These are phyloP conservation scores for Erythrobasidium hasegawianum DNA, from an alignment of 1,284 basidiomycete genomes.

Conservation along the genomic window DNA sequence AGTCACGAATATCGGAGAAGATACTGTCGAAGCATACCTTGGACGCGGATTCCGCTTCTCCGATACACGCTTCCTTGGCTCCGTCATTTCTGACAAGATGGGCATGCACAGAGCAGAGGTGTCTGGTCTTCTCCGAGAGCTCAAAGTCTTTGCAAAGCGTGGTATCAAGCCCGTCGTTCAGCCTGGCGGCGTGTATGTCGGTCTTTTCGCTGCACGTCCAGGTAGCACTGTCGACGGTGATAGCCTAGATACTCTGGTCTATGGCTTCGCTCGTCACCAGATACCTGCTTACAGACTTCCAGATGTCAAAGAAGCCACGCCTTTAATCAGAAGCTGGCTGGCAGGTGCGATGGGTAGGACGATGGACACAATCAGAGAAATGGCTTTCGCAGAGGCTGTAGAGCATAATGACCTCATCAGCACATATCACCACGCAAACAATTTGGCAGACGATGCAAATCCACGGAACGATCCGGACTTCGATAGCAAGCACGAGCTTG, in stretches of 20 bases:
- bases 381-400: constrained; percentile 50
- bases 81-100: constrained; percentile 53
- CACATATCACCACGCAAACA: constrained; percentile 28
- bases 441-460: constrained; percentile 40
- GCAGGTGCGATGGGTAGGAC: constrained; percentile 50
- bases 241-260: constrained; percentile 53
- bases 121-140: constrained; percentile 53
- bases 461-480: constrained; percentile 41
- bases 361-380: constrained; percentile 52
- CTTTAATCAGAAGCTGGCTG: constrained; percentile 52
- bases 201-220: constrained; percentile 54
- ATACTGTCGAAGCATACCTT: constrained; percentile 53
- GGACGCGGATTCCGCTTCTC: constrained; percentile 54
- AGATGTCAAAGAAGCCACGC: constrained; percentile 51
- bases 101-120: constrained; percentile 53
- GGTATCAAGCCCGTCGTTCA: constrained; percentile 54
- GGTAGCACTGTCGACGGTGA: constrained; percentile 47
- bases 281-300: constrained; percentile 56
- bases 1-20: constrained; percentile 46
- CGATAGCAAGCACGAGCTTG: constrained; percentile 50
- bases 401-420: constrained; percentile 11
- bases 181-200: constrained; percentile 54
- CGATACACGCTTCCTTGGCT: constrained; percentile 54
- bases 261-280: constrained; percentile 56
- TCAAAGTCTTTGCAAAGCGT: constrained; percentile 55